A percentile compares a stretch with the other conserved stretches of the same genome.
Conservation (phyloP, 116 monocot species). For the Papilionanthe hybrid region DNA sequence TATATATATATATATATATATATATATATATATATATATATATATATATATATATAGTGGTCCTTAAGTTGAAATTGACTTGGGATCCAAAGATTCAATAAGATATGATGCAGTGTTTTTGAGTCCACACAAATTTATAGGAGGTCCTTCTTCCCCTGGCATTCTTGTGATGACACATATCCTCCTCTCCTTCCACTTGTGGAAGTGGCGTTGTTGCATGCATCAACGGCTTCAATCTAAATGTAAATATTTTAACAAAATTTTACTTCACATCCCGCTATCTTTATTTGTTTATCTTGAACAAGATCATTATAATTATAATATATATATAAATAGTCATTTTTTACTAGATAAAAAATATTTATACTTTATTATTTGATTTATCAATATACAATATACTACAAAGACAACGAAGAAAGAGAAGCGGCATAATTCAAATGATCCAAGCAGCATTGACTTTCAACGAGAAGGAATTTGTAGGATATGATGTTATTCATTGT, state of each 20-base stretch:
- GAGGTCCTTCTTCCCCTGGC: constrained; percentile 65
- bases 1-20: no score
- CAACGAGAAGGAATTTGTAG: constrained; percentile 51
- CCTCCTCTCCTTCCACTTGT: constrained; percentile 53
- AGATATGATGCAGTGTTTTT: constrained; percentile 76
- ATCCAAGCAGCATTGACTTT: constrained; percentile 53
- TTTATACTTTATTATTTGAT: neutral
- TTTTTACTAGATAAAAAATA: no score
- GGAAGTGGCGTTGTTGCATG: constrained; percentile 77
- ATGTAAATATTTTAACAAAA: constrained; percentile 13
- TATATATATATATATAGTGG: constrained; percentile 39
- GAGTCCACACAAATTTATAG: constrained; percentile 75
- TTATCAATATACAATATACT: constrained; percentile 58
- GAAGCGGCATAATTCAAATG: constrained; percentile 74
- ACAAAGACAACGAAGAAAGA: constrained; percentile 46
- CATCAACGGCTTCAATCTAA: constrained; percentile 42
- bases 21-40: no score
- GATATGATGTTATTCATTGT: constrained; percentile 21
- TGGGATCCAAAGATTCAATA: constrained; percentile 43
- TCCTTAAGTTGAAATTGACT: constrained; percentile 65
- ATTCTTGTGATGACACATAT: constrained; percentile 54
- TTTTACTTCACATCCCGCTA: no score
- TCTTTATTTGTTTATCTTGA: no score
- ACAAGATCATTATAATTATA: no score
- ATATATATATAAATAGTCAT: no score